A percentile compares a stretch with the other conserved stretches of the same genome.
phyloP scores from a whole-genome alignment of 1,284 basidiomycete species.

The Tilletia caries region DNA sequence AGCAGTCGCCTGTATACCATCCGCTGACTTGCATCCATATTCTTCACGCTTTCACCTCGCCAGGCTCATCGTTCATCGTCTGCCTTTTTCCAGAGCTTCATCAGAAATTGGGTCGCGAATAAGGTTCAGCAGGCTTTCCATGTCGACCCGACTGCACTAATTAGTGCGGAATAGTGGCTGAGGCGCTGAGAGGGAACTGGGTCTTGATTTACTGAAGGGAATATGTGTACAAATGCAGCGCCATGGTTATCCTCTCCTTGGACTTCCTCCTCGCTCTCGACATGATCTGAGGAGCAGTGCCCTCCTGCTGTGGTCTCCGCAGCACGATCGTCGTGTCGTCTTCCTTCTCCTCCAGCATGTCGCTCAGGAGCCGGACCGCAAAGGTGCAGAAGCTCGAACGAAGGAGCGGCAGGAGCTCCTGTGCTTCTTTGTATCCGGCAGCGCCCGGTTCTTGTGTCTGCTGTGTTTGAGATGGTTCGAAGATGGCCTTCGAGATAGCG shows the following conservation, averaged over 20 bases:
- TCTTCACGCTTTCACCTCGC: not conserved
- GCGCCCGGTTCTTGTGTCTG: not conserved
- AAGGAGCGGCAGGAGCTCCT: not conserved
- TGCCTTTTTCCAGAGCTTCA: no score
- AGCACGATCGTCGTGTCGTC: not conserved
- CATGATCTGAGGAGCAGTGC: not conserved
- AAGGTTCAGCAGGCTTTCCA: not conserved
- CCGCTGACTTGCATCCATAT: not conserved
- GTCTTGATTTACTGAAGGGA: not conserved
- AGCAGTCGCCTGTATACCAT: slow-evolving; percentile 5
- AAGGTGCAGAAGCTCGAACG: not conserved
- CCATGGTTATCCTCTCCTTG: slow-evolving; percentile 7
- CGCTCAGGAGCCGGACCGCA: not conserved
- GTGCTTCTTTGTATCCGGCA: not conserved
- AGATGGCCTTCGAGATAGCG: not conserved
- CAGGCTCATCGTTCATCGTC: no score
- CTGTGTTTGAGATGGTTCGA: not conserved
- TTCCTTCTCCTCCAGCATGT: not conserved
- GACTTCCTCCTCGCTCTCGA: not conserved
- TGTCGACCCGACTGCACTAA: no score
- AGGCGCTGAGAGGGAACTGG: no score
- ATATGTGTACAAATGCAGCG: slow-evolving; percentile 9
- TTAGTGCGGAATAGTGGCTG: no score
- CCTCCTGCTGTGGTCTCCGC: not conserved
- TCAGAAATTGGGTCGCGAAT: not conserved